Base-by-base conservation (phyloP, 2,329 filamentous ascomycete genomes). In the Chaetothyriales sp. region DNA sequence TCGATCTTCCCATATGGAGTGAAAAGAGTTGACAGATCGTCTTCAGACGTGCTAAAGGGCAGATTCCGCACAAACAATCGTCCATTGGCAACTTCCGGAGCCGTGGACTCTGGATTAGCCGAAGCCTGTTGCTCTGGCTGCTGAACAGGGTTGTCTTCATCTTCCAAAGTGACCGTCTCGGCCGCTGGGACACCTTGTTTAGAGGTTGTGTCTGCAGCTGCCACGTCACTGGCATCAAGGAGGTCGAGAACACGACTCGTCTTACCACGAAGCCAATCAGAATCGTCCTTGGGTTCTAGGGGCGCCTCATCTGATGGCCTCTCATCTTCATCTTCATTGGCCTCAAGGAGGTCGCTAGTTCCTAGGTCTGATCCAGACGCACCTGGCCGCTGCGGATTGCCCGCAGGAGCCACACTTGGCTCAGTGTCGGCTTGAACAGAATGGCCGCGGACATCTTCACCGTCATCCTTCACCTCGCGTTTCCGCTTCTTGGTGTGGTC, bases 11-110 rank as follows among this genome's bases (percentile, higher is more conserved):
- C 90, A 65, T 83, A 90, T 22, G 75, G 73, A 25, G 61, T 52
- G 62, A 96, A 95, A 46, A 82, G 72, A 22, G 76, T 71, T 52
- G 80, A 77, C 4, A 98, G 71, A 59, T 95, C 86, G 45, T 85
- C 79, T 61, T 92, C 83, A 0, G 78, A 84, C 18, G 82, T 78
- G 54, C 78, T 80, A 65, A 92, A 98, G 10, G 88, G 79, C 44
- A 98, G 72, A 64, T 98, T 98, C 48, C 92, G 78, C 22, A 95
- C 73, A 65, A 95, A 98, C 1, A 98, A 72, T 55, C 92, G 80
- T 53, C 80, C 80, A 46, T 83, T 77, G 67, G 28, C 65, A 66
- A 53, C 72, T 66, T 69, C 49, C 39, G 63, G 58, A 28, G 47
- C 39, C 39, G 20, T n/a, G 12, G 53, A 45, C 19, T 42, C 49